A percentile compares a stretch with the other conserved stretches of the same genome.
phyloP scores from a whole-genome alignment of 495 filamentous ascomycete genomes.

The Penicillium nucicola region DNA sequence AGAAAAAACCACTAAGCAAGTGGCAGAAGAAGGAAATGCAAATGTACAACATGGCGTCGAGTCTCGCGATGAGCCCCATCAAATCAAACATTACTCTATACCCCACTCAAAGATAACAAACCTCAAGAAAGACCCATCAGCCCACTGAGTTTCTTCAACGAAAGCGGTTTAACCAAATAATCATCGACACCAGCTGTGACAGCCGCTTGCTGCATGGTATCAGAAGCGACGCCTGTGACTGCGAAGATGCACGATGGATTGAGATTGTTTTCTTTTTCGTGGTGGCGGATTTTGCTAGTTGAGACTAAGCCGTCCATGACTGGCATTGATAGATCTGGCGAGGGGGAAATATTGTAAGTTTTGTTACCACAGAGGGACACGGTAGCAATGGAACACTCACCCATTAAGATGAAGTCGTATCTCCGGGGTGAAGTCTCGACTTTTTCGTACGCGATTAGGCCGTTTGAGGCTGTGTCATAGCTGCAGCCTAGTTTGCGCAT shows the following conservation, averaged over 20 bases:
- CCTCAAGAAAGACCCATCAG: constrained; percentile 1
- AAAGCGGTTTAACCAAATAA: constrained; percentile 38
- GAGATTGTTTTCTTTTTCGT: constrained; percentile 13
- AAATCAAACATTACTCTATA: no score
- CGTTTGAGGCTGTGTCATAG: constrained; percentile 51
- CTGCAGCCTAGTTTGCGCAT: constrained; percentile 43
- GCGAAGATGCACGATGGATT: constrained; percentile 21
- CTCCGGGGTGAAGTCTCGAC: constrained; percentile 24
- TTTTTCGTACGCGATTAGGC: constrained; percentile 50
- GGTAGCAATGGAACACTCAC: not conserved
- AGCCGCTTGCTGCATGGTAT: constrained; percentile 28
- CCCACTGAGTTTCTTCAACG: constrained; percentile 22
- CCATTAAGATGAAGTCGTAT: constrained; percentile 51
- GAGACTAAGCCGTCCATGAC: constrained; percentile 23
- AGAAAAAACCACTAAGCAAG: no score
- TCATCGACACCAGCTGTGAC: constrained; percentile 34
- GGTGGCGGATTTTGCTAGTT: constrained; percentile 18
- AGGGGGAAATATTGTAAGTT: not conserved
- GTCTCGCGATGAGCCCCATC: no score
- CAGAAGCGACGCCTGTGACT: constrained; percentile 35
- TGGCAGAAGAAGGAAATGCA: no score
- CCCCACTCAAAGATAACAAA: no score
- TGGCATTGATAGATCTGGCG: constrained; percentile 18
- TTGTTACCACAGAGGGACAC: no score
- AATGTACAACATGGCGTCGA: no score